These are phyloP conservation scores for Mycosphaerella arachidis DNA, from an alignment of 2,329 filamentous ascomycete genomes.

Conservation along the genomic window DNA sequence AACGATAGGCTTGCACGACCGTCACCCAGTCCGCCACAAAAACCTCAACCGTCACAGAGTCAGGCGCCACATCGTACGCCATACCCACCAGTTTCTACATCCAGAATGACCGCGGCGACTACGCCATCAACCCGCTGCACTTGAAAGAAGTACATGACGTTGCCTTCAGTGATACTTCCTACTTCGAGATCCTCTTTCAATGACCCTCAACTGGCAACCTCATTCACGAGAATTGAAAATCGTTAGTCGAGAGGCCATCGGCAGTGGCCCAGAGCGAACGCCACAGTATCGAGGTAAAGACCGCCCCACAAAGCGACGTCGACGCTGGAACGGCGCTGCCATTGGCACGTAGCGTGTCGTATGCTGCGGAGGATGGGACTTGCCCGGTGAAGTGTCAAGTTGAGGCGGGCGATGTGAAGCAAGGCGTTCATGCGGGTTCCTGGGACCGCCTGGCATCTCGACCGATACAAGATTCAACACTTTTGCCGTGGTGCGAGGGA, in stretches of 20 bases:
- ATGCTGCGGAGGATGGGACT: not conserved
- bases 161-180: not conserved
- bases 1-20: not conserved
- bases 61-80: not conserved
- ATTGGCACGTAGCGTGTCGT: not conserved
- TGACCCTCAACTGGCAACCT: not conserved
- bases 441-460: not conserved
- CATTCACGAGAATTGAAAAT: not conserved
- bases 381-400: not conserved
- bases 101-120: not conserved
- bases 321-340: not conserved
- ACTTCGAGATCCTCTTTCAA: not conserved
- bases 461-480: not conserved
- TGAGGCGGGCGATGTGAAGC: not conserved
- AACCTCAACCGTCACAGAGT: not conserved
- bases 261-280: not conserved
- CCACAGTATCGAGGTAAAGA: not conserved
- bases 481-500: not conserved
- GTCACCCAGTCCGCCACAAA: not conserved
- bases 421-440: not conserved
- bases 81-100: not conserved
- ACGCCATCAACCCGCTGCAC: not conserved
- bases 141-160: not conserved
- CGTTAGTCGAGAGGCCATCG: not conserved
- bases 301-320: not conserved